phyloP scores from a whole-genome alignment of 164 flowering plant genomes.

The Piper longum region DNA sequence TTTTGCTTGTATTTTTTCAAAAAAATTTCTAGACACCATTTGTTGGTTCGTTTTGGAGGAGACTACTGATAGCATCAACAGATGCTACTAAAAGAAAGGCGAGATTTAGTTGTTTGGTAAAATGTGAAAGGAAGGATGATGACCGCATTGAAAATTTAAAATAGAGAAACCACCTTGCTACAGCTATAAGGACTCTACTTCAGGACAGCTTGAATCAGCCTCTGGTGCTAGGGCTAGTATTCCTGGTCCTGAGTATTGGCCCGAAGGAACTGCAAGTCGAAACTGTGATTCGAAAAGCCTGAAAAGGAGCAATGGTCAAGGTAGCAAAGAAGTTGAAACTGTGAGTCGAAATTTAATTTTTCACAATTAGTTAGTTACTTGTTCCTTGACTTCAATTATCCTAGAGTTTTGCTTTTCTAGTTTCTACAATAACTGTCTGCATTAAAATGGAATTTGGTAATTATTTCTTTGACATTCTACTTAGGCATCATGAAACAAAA shows the following conservation, averaged over 20 bases:
- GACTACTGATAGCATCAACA: slow-evolving; percentile 16
- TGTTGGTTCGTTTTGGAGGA: slow-evolving; percentile 30
- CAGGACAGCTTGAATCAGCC: slow-evolving; percentile 86
- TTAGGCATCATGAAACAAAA: background rate
- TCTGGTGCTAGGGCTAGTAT: slow-evolving; percentile 89
- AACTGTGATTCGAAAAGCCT: slow-evolving; percentile 92
- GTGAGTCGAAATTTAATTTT: slow-evolving; percentile 24
- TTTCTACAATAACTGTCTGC: no score
- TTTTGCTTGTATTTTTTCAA: no score
- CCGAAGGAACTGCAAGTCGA: slow-evolving; percentile 79
- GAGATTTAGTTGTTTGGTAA: slow-evolving; percentile 26
- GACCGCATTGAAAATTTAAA: slow-evolving; percentile 18
- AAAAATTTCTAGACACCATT: slow-evolving; percentile 4
- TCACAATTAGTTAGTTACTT: background rate
- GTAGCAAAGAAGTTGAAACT: slow-evolving; percentile 92
- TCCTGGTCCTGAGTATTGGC: slow-evolving; percentile 80
- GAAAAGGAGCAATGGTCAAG: slow-evolving; percentile 82
- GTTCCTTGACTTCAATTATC: no score
- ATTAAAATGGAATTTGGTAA: no score
- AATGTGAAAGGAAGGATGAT: slow-evolving; percentile 64
- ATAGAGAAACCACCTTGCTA: slow-evolving; percentile 65
- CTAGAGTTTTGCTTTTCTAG: no score
- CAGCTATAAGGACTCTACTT: slow-evolving; percentile 68
- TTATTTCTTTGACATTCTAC: no score
- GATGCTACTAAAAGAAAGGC: slow-evolving; percentile 11